Evolutionary conservation across 1,284 basidiomycete species (phyloP), one percentile per base, ranked within the genome.

Genomic region (Lentinula novae-zelandiae): DNA sequence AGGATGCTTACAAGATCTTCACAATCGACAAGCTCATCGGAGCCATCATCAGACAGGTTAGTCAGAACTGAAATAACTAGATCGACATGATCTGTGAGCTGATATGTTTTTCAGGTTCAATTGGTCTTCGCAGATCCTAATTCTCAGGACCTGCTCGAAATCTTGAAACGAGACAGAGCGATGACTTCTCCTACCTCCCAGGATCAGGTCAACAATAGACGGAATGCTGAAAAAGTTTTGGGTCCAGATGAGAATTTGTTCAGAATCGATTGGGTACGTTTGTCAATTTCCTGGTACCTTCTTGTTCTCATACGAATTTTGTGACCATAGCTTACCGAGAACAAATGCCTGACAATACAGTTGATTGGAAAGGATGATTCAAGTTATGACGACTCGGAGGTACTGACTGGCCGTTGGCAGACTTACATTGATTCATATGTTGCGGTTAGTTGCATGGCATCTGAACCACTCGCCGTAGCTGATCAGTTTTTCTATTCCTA

Each of bases 1-100:
- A 90, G 87, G 78, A 87, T 42, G 85, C 86, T 0, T 96, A 93
- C 73, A 89, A 90, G 69, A 85, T 93, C 69, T 97, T 96, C 71
- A 97, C 95, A 0, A 77, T 97, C n/a, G 95, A 98, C 76, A 95
- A 96, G 73, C 81, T 96, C 54, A 85, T 96, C 58, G 90, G 90
- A 2, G 83, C 85, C n/a, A 83, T 94, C 68, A 89, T 94, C 75
- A 97, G 92, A 73, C 95, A 91, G 79, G 92, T 86, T 62, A 67
- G 75, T 73, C 27, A 53, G 66, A 4, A 27, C 27, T 38, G 59
- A 66, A 38, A 61, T 58, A 58, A 38, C 39, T 48, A 20, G 59
- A 53, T 62, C 38, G 31, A 39, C 12, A n/a, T 56, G 34, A 36
- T 57, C 12, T 15, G 36, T 52, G 15, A 54, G 31, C 50, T 55